Percentiles rank a stretch among this genome's conserved stretches.
phyloP scores from a whole-genome alignment of 2,329 filamentous ascomycete genomes.

The Reticulascus tulasneorum region DNA sequence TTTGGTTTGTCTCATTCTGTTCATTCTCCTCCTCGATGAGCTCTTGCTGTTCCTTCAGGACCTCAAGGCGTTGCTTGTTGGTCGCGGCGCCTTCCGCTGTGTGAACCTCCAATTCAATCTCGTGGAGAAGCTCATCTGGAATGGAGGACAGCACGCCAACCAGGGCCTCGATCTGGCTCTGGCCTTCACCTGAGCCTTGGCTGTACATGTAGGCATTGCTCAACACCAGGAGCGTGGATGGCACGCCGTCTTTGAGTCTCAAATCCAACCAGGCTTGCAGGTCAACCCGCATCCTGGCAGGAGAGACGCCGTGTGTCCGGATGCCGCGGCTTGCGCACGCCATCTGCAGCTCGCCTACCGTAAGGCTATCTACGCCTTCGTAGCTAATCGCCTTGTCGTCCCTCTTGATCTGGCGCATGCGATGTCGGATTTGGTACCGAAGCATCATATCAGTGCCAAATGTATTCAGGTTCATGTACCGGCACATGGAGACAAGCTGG shows the following conservation, averaged over 20 bases:
- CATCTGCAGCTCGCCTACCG: constrained; percentile 88
- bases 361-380: constrained; percentile 88
- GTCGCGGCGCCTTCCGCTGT: constrained; percentile 94
- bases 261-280: constrained; percentile 92
- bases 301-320: constrained; percentile 86
- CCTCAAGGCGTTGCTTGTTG: constrained; percentile 98
- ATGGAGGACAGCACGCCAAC: constrained; percentile 91
- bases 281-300: constrained; percentile 81
- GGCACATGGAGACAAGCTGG: constrained; percentile 95
- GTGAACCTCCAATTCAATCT: constrained; percentile 97
- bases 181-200: constrained; percentile 81
- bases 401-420: constrained; percentile 98
- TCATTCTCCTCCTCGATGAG: constrained; percentile 96
- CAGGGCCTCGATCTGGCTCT: constrained; percentile 87
- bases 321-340: constrained; percentile 90
- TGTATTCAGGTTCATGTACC: constrained; percentile 95
- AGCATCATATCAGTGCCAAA: constrained; percentile 98
- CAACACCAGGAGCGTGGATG: constrained; percentile 88
- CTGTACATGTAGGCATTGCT: constrained; percentile 98
- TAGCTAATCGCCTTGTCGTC: constrained; percentile 92
- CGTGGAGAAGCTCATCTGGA: constrained; percentile 97
- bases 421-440: constrained; percentile 92
- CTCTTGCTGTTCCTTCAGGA: constrained; percentile 96
- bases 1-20: constrained; percentile 79
- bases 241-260: constrained; percentile 89